phyloP scores from a whole-genome alignment of 129 eudicot species.

The Gnaphalium uliginosum region DNA sequence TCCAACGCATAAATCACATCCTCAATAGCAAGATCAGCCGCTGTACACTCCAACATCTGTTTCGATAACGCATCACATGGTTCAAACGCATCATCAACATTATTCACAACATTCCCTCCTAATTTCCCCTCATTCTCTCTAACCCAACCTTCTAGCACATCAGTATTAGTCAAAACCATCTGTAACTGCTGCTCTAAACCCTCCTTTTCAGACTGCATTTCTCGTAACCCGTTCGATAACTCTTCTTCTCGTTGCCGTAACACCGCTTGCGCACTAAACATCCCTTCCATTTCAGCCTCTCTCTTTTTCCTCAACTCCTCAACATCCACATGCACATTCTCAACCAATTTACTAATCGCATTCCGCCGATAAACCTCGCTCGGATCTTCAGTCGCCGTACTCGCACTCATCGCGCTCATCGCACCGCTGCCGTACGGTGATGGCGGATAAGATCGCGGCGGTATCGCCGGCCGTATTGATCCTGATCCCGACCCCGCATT shows the following conservation, averaged over 20 bases:
- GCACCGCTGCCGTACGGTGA: conserved; percentile 8
- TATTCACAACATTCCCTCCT: conserved; percentile 18
- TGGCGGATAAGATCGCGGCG: conserved; percentile 56
- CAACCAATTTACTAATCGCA: conserved; percentile 70
- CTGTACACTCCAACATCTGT: conserved; percentile 82
- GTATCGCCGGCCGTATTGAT: conserved; percentile 57
- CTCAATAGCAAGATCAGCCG: conserved; percentile 85
- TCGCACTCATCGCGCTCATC: conserved; percentile 43
- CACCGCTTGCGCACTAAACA: conserved; percentile 58
- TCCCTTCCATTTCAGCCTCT: conserved; percentile 85
- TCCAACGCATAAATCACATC: conserved; percentile 77
- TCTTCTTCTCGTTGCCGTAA: conserved; percentile 61
- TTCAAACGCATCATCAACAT: conserved; percentile 60
- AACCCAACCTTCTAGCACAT: conserved; percentile 83
- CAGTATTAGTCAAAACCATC: conserved; percentile 77
- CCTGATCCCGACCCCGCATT: conserved; percentile 28
- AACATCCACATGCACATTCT: conserved; percentile 53
- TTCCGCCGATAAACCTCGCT: conserved; percentile 66
- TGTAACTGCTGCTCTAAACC: conserved; percentile 79
- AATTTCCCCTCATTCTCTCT: conserved; percentile 75
- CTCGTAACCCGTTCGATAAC: conserved; percentile 58
- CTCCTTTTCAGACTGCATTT: conserved; percentile 80
- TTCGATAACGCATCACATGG: conserved; percentile 66
- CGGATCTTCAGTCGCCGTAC: conserved; percentile 56
- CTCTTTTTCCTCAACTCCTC: conserved; percentile 60